Percentiles rank a stretch among this genome's conserved stretches.
These are phyloP conservation scores for Fomitopsis pinicola DNA, from an alignment of 1,284 basidiomycete species.

Conservation along the genomic window DNA sequence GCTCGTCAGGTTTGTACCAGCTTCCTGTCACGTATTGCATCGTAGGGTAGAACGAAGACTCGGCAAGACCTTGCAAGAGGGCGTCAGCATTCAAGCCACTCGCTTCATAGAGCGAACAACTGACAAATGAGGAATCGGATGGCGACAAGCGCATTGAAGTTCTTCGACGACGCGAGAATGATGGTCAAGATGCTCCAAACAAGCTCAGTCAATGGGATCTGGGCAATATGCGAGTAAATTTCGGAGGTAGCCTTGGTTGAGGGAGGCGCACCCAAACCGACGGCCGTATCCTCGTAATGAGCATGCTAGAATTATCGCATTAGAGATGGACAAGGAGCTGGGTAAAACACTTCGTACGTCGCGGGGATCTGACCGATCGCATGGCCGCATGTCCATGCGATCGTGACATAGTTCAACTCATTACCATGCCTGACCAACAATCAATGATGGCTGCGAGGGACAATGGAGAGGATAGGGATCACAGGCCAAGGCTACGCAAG, in stretches of 20 bases:
- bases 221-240: background rate
- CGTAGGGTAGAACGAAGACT: constrained; percentile 38
- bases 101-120: constrained; percentile 7
- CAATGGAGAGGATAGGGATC: background rate
- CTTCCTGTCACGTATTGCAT: constrained; percentile 41
- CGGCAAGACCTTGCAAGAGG: constrained; percentile 29
- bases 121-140: constrained; percentile 35
- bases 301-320: constrained; percentile 20
- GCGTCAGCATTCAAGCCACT: background rate
- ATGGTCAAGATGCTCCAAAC: constrained; percentile 37
- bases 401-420: constrained; percentile 37
- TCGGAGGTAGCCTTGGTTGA: background rate
- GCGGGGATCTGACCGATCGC: constrained; percentile 39
- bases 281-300: constrained; percentile 35
- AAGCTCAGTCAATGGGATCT: constrained; percentile 37
- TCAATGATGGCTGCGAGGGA: background rate
- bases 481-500: constrained; percentile 24
- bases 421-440: constrained; percentile 30
- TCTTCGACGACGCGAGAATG: constrained; percentile 32
- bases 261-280: constrained; percentile 32
- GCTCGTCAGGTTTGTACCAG: constrained; percentile 38
- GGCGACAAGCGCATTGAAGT: constrained; percentile 28
- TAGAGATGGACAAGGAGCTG: background rate
- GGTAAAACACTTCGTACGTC: constrained; percentile 22
- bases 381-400: constrained; percentile 40